Conservation (phyloP, 1,139 yeast genomes). For the Eremothecium sinecaudum region DNA sequence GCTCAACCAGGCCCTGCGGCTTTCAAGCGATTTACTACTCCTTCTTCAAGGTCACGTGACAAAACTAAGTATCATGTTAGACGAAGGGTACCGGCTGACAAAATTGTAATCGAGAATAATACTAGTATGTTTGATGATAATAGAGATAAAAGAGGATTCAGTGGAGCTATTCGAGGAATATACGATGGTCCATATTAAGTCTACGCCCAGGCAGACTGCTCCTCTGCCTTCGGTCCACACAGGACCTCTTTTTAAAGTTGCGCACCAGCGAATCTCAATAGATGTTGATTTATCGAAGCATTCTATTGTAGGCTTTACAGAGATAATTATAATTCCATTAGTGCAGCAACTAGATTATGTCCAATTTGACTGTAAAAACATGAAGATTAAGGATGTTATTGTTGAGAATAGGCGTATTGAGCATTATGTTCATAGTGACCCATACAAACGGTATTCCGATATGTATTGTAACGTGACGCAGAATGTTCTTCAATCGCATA, state of each 20-base stretch:
- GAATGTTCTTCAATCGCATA: slow-evolving; percentile 16
- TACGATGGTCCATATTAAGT: slow-evolving; percentile 5
- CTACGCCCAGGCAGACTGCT: slow-evolving; percentile 8
- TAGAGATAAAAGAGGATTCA: no score
- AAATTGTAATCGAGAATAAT: no score
- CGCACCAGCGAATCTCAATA: slow-evolving; percentile 59
- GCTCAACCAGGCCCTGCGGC: no score
- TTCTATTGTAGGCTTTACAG: slow-evolving; percentile 64
- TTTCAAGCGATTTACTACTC: no score
- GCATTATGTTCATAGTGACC: slow-evolving; percentile 43
- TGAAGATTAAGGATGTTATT: slow-evolving; percentile 51
- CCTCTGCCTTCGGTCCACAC: slow-evolving; percentile 1
- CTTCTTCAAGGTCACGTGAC: no score
- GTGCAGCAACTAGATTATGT: slow-evolving; percentile 49
- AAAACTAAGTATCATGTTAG: no score
- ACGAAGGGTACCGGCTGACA: no score
- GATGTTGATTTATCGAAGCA: slow-evolving; percentile 56
- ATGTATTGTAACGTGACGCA: slow-evolving; percentile 14
- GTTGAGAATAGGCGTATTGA: slow-evolving; percentile 51
- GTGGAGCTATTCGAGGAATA: no score
- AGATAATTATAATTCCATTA: slow-evolving; percentile 67
- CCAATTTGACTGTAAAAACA: slow-evolving; percentile 73
- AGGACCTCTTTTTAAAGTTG: slow-evolving; percentile 39
- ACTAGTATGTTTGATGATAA: no score
- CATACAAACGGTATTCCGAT: slow-evolving; percentile 24